phyloP scores from a whole-genome alignment of 139 green algal species.

The Picochlorum sp. region DNA sequence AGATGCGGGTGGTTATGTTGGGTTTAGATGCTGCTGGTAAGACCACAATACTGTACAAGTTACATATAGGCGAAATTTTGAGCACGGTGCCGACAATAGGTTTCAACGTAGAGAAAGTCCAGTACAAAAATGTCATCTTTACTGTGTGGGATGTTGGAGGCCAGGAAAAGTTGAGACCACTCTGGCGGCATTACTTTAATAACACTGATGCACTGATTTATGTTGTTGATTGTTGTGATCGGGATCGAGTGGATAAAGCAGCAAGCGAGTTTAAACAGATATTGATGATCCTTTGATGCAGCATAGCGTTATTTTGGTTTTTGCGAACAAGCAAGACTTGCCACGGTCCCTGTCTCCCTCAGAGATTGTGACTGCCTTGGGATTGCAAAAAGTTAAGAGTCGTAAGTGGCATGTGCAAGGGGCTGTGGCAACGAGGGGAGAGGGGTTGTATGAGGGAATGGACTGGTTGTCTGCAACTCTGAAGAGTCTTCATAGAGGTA shows the following conservation, averaged over 20 bases:
- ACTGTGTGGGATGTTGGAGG: constrained; percentile 95
- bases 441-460: constrained; percentile 92
- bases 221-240: constrained; percentile 94
- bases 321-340: constrained; percentile 97
- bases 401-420: constrained; percentile 88
- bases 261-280: constrained; percentile 79
- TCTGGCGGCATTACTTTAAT: constrained; percentile 97
- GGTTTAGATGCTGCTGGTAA: constrained; percentile 95
- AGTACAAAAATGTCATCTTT: constrained; percentile 93
- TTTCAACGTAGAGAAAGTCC: constrained; percentile 93
- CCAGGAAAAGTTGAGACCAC: constrained; percentile 89
- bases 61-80: constrained; percentile 94
- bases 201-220: constrained; percentile 91
- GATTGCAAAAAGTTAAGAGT: constrained; percentile 64
- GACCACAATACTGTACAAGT: constrained; percentile 97
- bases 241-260: constrained; percentile 72
- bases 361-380: constrained; percentile 79
- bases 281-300: constrained; percentile 88
- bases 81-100: constrained; percentile 91
- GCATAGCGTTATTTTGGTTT: constrained; percentile 91
- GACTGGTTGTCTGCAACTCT: constrained; percentile 64
- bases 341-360: constrained; percentile 51
- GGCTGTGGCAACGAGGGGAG: constrained; percentile 65
- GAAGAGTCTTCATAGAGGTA: constrained; percentile 21
- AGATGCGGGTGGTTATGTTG: constrained; percentile 91